phyloP scores from a whole-genome alignment of 192 early-diverging fungal species.

The Coemansia sp. region DNA sequence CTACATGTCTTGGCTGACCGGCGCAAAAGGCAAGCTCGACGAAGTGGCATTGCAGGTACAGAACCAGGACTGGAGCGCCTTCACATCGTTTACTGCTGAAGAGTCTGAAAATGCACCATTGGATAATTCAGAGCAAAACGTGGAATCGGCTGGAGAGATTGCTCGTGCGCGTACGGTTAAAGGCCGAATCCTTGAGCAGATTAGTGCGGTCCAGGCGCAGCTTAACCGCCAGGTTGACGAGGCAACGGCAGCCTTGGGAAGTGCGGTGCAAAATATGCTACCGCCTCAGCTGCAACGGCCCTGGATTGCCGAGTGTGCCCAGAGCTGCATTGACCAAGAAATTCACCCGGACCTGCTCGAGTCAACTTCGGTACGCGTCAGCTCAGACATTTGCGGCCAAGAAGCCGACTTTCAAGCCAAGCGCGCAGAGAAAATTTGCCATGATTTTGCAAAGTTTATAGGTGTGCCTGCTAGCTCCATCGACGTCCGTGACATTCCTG shows the following conservation, averaged over 20 bases:
- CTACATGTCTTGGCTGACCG: slow-evolving; percentile 22
- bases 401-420: slow-evolving; percentile 28
- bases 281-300: slow-evolving; percentile 40
- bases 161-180: slow-evolving; percentile 13
- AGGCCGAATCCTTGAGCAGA: slow-evolving; percentile 21
- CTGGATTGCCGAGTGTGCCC: slow-evolving; percentile 41
- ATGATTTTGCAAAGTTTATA: slow-evolving; percentile 77
- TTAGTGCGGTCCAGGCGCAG: slow-evolving; percentile 21
- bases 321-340: slow-evolving; percentile 25
- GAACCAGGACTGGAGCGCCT: slow-evolving; percentile 15
- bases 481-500: slow-evolving; percentile 66
- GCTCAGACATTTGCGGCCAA: slow-evolving; percentile 24
- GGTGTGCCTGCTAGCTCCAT: slow-evolving; percentile 64
- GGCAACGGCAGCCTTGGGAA: slow-evolving; percentile 17
- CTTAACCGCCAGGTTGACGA: slow-evolving; percentile 25
- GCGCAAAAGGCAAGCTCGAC: slow-evolving; percentile 20
- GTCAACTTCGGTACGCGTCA: slow-evolving; percentile 30
- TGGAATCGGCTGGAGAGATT: not conserved
- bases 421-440: slow-evolving; percentile 50
- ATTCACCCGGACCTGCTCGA: slow-evolving; percentile 35
- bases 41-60: slow-evolving; percentile 15
- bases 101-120: not conserved
- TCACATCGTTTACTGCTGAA: not conserved
- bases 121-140: not conserved
- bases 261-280: slow-evolving; percentile 32